Conservation (phyloP, 2,329 filamentous ascomycete genomes). For the Erysiphe neolycopersici region DNA sequence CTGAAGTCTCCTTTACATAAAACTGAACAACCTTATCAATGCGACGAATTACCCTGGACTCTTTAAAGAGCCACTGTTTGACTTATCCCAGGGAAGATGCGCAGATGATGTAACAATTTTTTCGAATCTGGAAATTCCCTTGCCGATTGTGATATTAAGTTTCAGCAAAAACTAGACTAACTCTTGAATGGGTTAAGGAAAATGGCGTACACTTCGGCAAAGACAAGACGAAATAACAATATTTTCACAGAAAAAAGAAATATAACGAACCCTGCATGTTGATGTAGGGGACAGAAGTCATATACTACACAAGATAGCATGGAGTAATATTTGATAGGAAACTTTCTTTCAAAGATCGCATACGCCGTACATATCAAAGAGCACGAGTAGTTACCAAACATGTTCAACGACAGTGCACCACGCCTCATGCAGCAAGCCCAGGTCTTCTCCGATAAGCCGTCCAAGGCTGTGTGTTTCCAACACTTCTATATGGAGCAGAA, state of each 20-base stretch:
- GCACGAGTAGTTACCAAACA: not conserved
- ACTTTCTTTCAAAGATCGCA: not conserved
- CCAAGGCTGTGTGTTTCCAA: not conserved
- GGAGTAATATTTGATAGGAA: not conserved
- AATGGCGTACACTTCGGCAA: too few species aligned
- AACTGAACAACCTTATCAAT: too few species aligned
- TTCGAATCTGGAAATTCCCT: too few species aligned
- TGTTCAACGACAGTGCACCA: not conserved
- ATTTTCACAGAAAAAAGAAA: not conserved
- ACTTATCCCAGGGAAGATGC: too few species aligned
- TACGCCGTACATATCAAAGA: not conserved
- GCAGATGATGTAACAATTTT: too few species aligned
- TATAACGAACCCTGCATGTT: not conserved
- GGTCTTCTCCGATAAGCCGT: not conserved
- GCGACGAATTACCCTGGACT: too few species aligned
- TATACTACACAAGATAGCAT: not conserved
- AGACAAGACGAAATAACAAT: too few species aligned
- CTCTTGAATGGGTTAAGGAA: too few species aligned
- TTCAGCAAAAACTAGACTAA: too few species aligned
- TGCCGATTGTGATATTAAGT: too few species aligned
- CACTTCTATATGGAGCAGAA: not conserved
- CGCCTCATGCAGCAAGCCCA: not conserved
- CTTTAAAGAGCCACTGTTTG: too few species aligned
- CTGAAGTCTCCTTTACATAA: too few species aligned
- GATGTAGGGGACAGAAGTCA: not conserved